Evolutionary conservation across 2,329 filamentous ascomycete genomes (phyloP).

Genomic region (Chaetomium strumarium): DNA sequence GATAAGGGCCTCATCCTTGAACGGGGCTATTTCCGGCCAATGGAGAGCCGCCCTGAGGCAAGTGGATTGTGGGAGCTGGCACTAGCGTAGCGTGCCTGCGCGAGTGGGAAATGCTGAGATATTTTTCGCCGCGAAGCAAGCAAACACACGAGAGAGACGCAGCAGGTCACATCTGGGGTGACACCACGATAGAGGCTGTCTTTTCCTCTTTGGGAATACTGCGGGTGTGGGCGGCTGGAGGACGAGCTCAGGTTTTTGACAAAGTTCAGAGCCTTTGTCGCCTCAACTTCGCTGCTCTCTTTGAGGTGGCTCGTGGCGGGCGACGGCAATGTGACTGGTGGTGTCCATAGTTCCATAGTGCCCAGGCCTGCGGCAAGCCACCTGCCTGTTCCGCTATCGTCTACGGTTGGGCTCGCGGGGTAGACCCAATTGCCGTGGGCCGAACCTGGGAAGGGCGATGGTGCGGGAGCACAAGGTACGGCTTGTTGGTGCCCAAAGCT

Average conservation of each 20-base stretch:
- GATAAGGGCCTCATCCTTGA: slow-evolving; percentile 6
- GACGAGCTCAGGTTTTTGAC: neutral
- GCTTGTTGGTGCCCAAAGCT: slow-evolving; percentile 11
- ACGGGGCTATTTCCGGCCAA: slow-evolving; percentile 1
- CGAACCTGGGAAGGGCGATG: too few relatives aligned
- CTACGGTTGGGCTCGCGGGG: neutral
- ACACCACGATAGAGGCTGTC: neutral
- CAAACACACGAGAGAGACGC: neutral
- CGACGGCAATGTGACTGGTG: slow-evolving; percentile 4
- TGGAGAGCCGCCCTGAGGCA: neutral
- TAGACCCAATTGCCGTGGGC: slow-evolving; percentile 1
- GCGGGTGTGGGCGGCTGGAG: neutral
- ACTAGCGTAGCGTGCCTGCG: slow-evolving; percentile 1
- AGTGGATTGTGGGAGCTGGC: neutral
- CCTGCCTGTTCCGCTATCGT: neutral
- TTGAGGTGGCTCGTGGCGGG: slow-evolving; percentile 4
- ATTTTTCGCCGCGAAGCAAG: neutral
- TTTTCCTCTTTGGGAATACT: slow-evolving; percentile 3
- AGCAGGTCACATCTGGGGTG: neutral
- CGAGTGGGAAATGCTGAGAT: neutral
- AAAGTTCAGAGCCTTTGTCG: neutral
- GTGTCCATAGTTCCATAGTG: neutral
- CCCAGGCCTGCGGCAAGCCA: neutral
- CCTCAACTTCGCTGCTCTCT: neutral
- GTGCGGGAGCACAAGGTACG: slow-evolving; percentile 1